Conservation (phyloP, 148 eudicot species). For the Fagopyrum tataricum region DNA sequence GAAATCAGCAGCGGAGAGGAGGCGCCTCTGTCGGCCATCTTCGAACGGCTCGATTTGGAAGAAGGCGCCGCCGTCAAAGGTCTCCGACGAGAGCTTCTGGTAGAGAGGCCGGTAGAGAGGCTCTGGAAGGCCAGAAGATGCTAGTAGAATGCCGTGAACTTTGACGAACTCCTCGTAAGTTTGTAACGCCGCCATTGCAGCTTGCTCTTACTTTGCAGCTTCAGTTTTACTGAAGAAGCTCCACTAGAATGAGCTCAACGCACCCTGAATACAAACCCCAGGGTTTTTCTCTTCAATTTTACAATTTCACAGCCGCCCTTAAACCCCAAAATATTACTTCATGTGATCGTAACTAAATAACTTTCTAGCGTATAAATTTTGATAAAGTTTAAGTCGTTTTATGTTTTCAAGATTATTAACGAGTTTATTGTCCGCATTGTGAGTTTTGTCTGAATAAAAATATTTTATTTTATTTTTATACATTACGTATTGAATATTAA, state of each 20-base stretch:
- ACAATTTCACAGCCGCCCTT: too few relatives aligned
- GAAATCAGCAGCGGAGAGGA: slow-evolving; percentile 34
- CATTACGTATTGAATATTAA: too few relatives aligned
- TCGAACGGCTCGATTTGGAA: slow-evolving; percentile 71
- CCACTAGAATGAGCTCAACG: background rate
- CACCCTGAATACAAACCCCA: too few relatives aligned
- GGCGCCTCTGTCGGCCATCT: slow-evolving; percentile 69
- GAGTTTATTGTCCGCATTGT: too few relatives aligned
- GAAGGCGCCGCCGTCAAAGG: slow-evolving; percentile 71
- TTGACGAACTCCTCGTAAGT: slow-evolving; percentile 55
- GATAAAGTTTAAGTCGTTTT: too few relatives aligned
- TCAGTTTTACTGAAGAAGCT: background rate
- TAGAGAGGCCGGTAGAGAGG: slow-evolving; percentile 53
- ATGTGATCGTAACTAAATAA: slow-evolving; percentile 82
- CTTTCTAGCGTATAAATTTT: background rate
- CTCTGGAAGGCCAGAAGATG: slow-evolving; percentile 60
- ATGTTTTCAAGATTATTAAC: too few relatives aligned
- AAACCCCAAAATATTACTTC: slow-evolving; percentile 31
- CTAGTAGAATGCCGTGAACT: slow-evolving; percentile 62
- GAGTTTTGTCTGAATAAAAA: too few relatives aligned
- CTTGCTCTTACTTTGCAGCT: background rate
- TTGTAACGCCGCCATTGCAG: slow-evolving; percentile 29
- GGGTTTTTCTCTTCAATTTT: too few relatives aligned
- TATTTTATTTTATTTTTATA: too few relatives aligned
- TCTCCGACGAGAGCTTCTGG: slow-evolving; percentile 63